These are phyloP conservation scores for Ustilago bromivora DNA, from an alignment of 1,284 basidiomycete species.

Conservation along the genomic window DNA sequence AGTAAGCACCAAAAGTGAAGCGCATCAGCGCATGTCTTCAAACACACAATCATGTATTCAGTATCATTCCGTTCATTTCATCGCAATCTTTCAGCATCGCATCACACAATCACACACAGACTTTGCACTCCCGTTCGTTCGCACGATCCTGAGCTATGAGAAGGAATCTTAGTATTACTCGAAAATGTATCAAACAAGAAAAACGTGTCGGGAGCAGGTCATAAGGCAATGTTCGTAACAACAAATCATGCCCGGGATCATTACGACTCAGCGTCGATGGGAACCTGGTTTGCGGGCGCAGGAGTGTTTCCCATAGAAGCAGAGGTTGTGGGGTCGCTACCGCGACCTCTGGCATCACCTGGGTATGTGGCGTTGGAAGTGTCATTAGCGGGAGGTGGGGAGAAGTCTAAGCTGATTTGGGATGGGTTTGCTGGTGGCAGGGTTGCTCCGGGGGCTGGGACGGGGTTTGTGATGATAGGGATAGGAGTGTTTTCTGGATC, in stretches of 20 bases:
- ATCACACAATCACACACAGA: neutral
- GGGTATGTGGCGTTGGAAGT: conserved; percentile 38
- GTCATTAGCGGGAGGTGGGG: conserved; percentile 25
- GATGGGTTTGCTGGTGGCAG: conserved; percentile 40
- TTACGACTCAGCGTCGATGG: conserved; percentile 50
- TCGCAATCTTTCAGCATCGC: conserved; percentile 35
- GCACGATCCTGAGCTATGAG: neutral
- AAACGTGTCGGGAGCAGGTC: neutral
- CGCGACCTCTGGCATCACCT: conserved; percentile 33
- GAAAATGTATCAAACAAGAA: neutral
- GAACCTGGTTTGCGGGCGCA: conserved; percentile 31
- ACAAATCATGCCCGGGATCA: neutral
- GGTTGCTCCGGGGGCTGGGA: conserved; percentile 43
- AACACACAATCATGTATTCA: neutral
- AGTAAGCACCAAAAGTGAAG: neutral
- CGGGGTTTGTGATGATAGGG: conserved; percentile 10
- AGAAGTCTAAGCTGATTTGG: conserved; percentile 23
- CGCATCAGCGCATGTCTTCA: neutral
- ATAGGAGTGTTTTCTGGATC: conserved; percentile 27
- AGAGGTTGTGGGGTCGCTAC: conserved; percentile 22
- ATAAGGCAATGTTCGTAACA: conserved; percentile 8
- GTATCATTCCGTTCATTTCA: neutral
- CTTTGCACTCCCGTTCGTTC: too few relatives aligned
- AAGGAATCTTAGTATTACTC: conserved; percentile 1
- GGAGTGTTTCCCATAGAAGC: conserved; percentile 46